Evolutionary conservation across 306 rosid species (phyloP).

Genomic region (Begonia peltatifolia): DNA sequence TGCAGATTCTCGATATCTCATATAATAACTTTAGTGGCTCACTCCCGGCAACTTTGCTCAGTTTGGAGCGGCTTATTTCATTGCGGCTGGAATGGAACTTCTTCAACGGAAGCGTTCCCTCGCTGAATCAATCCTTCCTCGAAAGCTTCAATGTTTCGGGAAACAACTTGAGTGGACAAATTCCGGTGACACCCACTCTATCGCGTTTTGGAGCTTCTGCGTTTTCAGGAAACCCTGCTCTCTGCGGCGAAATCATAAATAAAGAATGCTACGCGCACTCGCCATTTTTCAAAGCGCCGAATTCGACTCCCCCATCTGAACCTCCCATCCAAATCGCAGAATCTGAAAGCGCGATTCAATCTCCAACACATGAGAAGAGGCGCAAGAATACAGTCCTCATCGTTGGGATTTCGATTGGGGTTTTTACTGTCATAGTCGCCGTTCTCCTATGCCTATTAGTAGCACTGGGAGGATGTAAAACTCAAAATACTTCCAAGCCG

Average conservation of each 20-base stretch:
- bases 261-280: constrained; percentile 31
- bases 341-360: constrained; percentile 35
- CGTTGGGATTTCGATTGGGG: constrained; percentile 29
- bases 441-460: constrained; percentile 16
- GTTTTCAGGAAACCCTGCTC: constrained; percentile 39
- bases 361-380: constrained; percentile 20
- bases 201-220: constrained; percentile 29
- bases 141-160: constrained; percentile 30
- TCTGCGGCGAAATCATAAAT: constrained; percentile 65
- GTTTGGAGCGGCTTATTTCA: constrained; percentile 36
- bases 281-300: constrained; percentile 41
- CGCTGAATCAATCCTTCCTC: constrained; percentile 45
- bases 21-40: constrained; percentile 42
- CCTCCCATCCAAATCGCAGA: constrained; percentile 40
- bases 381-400: constrained; percentile 30
- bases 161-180: constrained; percentile 53
- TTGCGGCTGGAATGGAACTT: constrained; percentile 48
- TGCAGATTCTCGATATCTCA: constrained; percentile 44
- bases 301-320: constrained; percentile 14
- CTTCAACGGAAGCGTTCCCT: constrained; percentile 48
- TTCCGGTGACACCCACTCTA: constrained; percentile 40
- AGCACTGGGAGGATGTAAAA: constrained; percentile 15
- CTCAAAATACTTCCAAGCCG: constrained; percentile 3
- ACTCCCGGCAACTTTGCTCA: constrained; percentile 22
- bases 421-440: constrained; percentile 16